Conservation (phyloP, 306 rosid species). For the Hippophae rhamnoides region DNA sequence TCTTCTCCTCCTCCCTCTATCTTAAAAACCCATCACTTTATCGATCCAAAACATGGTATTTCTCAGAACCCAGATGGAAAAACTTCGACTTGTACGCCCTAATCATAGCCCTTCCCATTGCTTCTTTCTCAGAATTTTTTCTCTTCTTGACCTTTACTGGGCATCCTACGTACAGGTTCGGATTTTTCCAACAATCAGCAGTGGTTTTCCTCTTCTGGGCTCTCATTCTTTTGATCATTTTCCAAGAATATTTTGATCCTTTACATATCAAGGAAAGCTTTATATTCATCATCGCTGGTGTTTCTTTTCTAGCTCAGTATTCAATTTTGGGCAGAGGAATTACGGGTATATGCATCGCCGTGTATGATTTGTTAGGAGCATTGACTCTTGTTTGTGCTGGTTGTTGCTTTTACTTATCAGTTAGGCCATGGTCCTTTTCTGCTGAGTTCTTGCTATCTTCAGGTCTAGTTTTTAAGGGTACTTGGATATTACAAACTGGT, state of each 20-base stretch:
- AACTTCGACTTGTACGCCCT: conserved; percentile 60
- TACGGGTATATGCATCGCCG: conserved; percentile 44
- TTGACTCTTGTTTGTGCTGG: conserved; percentile 55
- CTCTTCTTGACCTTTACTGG: conserved; percentile 53
- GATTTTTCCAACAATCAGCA: conserved; percentile 57
- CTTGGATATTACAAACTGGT: conserved; percentile 74
- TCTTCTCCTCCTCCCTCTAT: conserved; percentile 60
- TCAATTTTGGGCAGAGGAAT: conserved; percentile 44
- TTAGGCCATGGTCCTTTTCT: conserved; percentile 51
- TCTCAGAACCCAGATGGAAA: conserved; percentile 65
- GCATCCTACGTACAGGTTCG: conserved; percentile 53
- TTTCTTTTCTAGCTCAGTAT: conserved; percentile 26
- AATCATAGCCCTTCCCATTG: conserved; percentile 52
- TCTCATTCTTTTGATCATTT: conserved; percentile 34
- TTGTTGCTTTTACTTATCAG: conserved; percentile 49
- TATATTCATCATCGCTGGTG: conserved; percentile 30
- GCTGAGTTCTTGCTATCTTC: conserved; percentile 65
- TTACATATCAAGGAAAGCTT: conserved; percentile 25
- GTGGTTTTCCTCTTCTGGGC: conserved; percentile 58
- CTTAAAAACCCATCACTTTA: conserved; percentile 61
- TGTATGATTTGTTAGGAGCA: conserved; percentile 43
- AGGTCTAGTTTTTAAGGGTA: conserved; percentile 67
- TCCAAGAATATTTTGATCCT: conserved; percentile 32
- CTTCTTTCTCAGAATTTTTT: conserved; percentile 56
- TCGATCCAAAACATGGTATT: conserved; percentile 67